Evolutionary conservation across 2,329 filamentous ascomycete species (phyloP), one percentile per base, ranked within the genome.

Genomic region (Fusarium keratoplasticum): DNA sequence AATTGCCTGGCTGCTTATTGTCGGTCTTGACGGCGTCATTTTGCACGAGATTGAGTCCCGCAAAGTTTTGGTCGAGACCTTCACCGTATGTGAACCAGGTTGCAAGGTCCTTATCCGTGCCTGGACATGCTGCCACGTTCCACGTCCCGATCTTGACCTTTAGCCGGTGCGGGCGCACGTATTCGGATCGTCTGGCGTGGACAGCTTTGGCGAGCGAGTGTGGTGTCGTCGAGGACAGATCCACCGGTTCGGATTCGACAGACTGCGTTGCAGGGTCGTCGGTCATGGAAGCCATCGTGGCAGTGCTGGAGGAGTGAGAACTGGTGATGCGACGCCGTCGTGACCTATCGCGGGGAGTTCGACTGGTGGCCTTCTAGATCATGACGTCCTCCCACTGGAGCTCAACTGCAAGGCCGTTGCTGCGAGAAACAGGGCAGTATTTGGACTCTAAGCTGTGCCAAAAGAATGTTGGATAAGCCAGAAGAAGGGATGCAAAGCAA

Each of bases 141-240:
- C 96, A 99, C 0, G 94, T 93, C 47, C 96, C 96, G 61, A 99
- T 89, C 83, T 98, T 98, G 82, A 99, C 89, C 74, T 92, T 92
- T 76, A 98, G 90, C 60, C 89, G 89, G 80, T 92, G 92, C 50
- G 91, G 89, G 40, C 91, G 90, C 29, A 93, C 92, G 81, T 95
- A 99, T 81, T 98, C 95, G 58, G 89, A 85, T 78, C 92, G 90
- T 63, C 96, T 90, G 42, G 93, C 91, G 79, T 92, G 89, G 42
- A 98, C 86, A 33, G 90, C 89, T 70, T 86, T 86, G 54, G 89
- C 89, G n/a, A 93, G 87, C 5, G 90, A 91, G 62, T 88, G 86
- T 1, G 88, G 89, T 40, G 84, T 86, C 16, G 86, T 82, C 22
- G 74, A 76, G 3, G 84, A 77, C 2, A 84, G 78, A 40, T 90